Conservation (phyloP, 2,329 filamentous ascomycete genomes). For the Ploettnerulaceae sp. region DNA sequence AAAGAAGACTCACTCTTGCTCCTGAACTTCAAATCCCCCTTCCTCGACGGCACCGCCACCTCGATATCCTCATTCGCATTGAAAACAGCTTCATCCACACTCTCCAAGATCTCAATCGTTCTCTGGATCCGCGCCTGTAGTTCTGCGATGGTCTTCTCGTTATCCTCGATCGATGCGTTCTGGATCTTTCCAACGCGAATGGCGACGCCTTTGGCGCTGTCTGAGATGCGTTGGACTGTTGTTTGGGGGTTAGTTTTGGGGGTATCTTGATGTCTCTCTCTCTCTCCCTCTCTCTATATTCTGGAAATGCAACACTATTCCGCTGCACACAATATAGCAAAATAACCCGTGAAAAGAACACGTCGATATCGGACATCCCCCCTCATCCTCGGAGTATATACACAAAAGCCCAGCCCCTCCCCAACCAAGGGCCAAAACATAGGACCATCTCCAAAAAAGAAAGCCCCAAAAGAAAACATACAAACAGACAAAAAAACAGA, state of each 20-base stretch:
- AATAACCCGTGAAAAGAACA: no score
- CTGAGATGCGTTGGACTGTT: conserved; percentile 39
- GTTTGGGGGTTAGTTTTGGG: background rate
- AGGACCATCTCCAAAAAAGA: background rate
- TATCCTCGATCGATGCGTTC: conserved; percentile 35
- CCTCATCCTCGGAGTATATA: background rate
- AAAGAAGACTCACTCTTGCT: conserved; percentile 27
- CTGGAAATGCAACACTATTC: no score
- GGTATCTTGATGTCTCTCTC: no score
- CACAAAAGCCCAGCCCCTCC: background rate
- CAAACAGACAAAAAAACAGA: background rate
- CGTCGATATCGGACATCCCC: no score
- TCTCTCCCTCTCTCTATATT: no score
- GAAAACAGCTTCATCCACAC: conserved; percentile 38
- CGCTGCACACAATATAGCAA: no score
- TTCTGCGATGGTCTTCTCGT: conserved; percentile 45
- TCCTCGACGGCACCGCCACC: conserved; percentile 35
- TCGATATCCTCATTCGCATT: conserved; percentile 40
- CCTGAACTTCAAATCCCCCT: conserved; percentile 37
- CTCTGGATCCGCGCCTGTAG: conserved; percentile 43
- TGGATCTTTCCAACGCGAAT: conserved; percentile 37
- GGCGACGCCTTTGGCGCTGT: conserved; percentile 39
- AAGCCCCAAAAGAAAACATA: background rate
- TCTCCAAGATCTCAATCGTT: conserved; percentile 43
- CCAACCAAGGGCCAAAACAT: no score